Base-by-base conservation (phyloP, 164 flowering plant genomes). In the Stephania japonica region DNA sequence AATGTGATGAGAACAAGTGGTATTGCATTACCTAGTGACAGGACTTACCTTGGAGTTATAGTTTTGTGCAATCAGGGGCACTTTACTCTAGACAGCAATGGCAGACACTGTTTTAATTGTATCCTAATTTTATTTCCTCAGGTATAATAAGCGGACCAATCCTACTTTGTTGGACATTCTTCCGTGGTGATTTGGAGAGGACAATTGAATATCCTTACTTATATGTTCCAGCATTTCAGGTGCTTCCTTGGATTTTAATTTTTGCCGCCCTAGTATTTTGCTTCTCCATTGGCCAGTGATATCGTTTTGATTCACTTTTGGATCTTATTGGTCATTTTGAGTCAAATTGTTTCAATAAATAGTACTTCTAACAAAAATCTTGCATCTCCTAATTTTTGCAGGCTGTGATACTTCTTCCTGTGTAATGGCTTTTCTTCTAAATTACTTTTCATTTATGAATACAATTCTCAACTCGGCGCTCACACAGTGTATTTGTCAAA, bases 401-500 rank as follows among this genome's bases (percentile, higher is more conserved):
- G 95, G 89, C 78, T 67, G 90, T 93, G 78, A 83, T 93, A 90
- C 84, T 87, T 66, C 82, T 89, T 93, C 98, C 47, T 90, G 98
- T 76, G 74, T 88, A 27, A 75, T 91, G 90, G 97, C 98, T 24
- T 90, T 94, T 81, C 79, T 88, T 42, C 81, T 91, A 72, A 94
- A 94, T 67, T 94, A 94, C 80, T 76, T 73, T 27, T 83, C 92
- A 49, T 94, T 94, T 75, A 72, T 89, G 74, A 94, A 94, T 59
- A 93, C 97, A 44, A 89, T 89, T 24, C 89, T 91, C 73, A 93
- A 91, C 69, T 93, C 98, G 63, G 98, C 97, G 7, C 85, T 89
- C 44, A 91, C 98, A 16, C 98, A 91, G 81, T 88, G 94, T 42
- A 87, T 91, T 65, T 93, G 97, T 67, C 97, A 94, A 42, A 93